Base-by-base conservation (phyloP, 23 red algal species). In the Gracilaria domingensis region DNA sequence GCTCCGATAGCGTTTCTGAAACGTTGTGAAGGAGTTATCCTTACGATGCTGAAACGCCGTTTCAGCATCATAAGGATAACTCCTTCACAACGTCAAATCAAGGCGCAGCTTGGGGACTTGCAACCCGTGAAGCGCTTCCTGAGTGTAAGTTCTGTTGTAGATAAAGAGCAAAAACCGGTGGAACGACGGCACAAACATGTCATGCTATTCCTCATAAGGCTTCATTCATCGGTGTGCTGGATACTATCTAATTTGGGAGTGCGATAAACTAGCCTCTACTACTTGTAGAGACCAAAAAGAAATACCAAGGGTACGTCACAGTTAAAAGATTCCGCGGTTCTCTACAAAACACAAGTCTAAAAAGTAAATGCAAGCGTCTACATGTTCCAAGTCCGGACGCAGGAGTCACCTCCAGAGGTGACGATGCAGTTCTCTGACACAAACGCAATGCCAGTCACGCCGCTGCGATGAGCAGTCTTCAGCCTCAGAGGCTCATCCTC, bases 391-490 rank as follows among this genome's bases (percentile, higher is more conserved):
- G 82, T 70, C 33, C 92, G 72, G 25, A 94, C 33, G 64, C 92
- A 94, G 14, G 82, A 87, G 75, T 94, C 92, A 64, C 84, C 81
- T 38, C 92, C 92, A 21, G 82, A 83, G 3, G 92, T 83, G 28
- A 94, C 84, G 51, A 94, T 79, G 32, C 72, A 80, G 33, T 73
- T 74, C 38, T 67, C 83, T 14, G 83, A 79, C 14, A 50, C 29
- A 64, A 87, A 95, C 0, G 58, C 93, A 34, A 89, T 76, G 20
- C 93, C 84, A 59, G 86, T 89, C 36, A 95, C 86, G 13, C 93
- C 93, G 33, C 69, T 61, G 30, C 93, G 93, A 73, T 95, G 93
- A 18, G 85, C 93, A 20, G 64, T 78, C 78, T 83, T 89, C 23
- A 89, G 47, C 30, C 75, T 88, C 17, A 85, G 18, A 48, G 83